phyloP scores from a whole-genome alignment of 768 basidiomycete species.

The Pisolithus orientalis region DNA sequence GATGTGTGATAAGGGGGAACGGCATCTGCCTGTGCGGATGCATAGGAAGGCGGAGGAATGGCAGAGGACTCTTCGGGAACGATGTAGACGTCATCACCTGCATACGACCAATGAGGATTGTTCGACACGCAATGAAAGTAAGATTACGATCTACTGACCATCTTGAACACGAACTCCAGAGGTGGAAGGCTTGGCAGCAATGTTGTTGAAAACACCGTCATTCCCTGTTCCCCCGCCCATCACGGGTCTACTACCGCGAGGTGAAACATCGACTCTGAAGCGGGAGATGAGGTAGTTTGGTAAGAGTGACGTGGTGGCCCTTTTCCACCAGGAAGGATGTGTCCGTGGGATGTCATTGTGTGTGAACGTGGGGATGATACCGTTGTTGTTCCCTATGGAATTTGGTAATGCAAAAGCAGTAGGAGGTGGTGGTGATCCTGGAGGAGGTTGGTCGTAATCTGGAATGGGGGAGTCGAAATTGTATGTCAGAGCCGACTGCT shows the following conservation, averaged over 20 bases:
- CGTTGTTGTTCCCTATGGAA: constrained; percentile 69
- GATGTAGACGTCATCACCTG: constrained; percentile 66
- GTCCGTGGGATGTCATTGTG: constrained; percentile 19
- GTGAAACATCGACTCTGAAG: constrained; percentile 37
- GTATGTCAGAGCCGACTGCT: constrained; percentile 42
- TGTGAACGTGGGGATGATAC: constrained; percentile 49
- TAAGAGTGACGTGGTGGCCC: constrained; percentile 49
- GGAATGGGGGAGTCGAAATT: constrained; percentile 64
- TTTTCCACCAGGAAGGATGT: constrained; percentile 45
- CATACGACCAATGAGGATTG: background rate
- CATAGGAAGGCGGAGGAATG: constrained; percentile 89
- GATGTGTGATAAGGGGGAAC: constrained; percentile 98
- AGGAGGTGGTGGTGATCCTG: constrained; percentile 70
- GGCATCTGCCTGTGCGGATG: constrained; percentile 87
- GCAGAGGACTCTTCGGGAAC: constrained; percentile 81
- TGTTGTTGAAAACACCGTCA: constrained; percentile 93
- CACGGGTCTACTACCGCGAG: constrained; percentile 25
- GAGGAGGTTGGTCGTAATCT: constrained; percentile 79
- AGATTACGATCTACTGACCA: constrained; percentile 35
- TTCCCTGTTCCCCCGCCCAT: constrained; percentile 67
- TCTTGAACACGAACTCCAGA: constrained; percentile 52
- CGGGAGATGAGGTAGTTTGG: constrained; percentile 45
- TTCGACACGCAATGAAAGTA: background rate
- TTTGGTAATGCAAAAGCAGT: constrained; percentile 64
- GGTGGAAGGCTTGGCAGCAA: constrained; percentile 76